Evolutionary conservation across 371 early-diverging fungal genomes (phyloP).

Genomic region (Haplosporangium sp.): DNA sequence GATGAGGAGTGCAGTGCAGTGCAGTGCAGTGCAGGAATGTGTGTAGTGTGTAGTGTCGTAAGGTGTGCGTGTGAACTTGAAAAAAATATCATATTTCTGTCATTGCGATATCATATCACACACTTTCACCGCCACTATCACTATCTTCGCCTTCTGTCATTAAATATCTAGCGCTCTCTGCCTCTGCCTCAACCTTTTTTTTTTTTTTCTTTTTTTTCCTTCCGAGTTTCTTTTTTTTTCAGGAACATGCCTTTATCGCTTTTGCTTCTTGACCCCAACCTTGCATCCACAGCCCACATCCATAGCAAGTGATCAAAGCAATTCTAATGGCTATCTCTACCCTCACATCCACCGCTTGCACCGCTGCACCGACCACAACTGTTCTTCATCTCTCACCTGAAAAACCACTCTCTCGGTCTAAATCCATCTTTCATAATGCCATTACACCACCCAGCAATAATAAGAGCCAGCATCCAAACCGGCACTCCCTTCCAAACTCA

Average conservation of each 20-base stretch:
- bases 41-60: not conserved
- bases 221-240: not conserved
- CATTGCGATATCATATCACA: too few species aligned
- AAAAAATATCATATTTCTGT: too few species aligned
- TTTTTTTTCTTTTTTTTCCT: not conserved
- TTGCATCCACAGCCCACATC: too few species aligned
- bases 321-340: slow-evolving; percentile 11
- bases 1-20: not conserved
- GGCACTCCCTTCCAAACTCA: slow-evolving; percentile 32
- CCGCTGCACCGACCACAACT: too few species aligned
- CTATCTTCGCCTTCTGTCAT: too few species aligned
- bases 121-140: too few species aligned
- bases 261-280: not conserved
- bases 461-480: slow-evolving; percentile 19
- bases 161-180: too few species aligned
- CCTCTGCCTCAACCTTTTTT: too few species aligned
- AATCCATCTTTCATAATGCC: not conserved
- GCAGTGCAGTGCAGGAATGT: not conserved
- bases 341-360: not conserved
- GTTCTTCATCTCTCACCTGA: slow-evolving; percentile 4
- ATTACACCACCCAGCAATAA: not conserved
- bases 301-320: not conserved
- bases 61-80: too few species aligned
- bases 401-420: not conserved
- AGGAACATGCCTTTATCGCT: not conserved